phyloP scores from a whole-genome alignment of 768 basidiomycete genomes.

The Rhodocollybia butyracea region DNA sequence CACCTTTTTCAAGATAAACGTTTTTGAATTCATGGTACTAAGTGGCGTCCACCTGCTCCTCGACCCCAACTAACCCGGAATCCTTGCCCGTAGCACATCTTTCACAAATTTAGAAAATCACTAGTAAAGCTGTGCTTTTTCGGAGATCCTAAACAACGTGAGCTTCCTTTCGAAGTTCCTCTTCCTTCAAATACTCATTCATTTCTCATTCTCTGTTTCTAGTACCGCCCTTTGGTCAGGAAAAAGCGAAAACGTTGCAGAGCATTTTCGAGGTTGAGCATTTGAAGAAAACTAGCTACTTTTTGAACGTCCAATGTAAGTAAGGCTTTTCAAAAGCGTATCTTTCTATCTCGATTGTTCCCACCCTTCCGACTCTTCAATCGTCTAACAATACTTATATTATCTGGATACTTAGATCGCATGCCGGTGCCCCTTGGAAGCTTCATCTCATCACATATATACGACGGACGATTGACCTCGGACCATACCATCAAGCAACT shows the following conservation, averaged over 20 bases:
- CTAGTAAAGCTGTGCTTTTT: slow-evolving; percentile 47
- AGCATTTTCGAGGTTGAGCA: slow-evolving; percentile 36
- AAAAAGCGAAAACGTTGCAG: slow-evolving; percentile 25
- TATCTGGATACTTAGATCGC: slow-evolving; percentile 36
- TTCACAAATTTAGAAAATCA: slow-evolving; percentile 32
- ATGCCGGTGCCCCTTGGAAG: slow-evolving; percentile 47
- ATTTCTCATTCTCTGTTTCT: not conserved
- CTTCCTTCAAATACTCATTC: not conserved
- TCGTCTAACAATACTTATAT: no score
- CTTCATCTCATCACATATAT: slow-evolving; percentile 47
- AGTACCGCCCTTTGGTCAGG: slow-evolving; percentile 54
- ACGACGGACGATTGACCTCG: slow-evolving; percentile 36
- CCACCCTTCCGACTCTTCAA: no score
- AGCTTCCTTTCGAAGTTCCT: slow-evolving; percentile 13
- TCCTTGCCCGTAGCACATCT: slow-evolving; percentile 34
- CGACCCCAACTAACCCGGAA: no score
- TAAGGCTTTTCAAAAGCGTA: no score
- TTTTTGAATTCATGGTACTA: slow-evolving; percentile 44
- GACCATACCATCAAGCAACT: slow-evolving; percentile 28
- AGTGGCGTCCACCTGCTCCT: not conserved
- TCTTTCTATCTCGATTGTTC: not conserved
- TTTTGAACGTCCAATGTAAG: slow-evolving; percentile 50
- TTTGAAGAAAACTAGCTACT: slow-evolving; percentile 24
- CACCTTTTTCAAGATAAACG: no score
- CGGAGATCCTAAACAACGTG: slow-evolving; percentile 53